These are phyloP conservation scores for Dispira parvispora DNA, from an alignment of 192 early-diverging fungal genomes.

Conservation along the genomic window DNA sequence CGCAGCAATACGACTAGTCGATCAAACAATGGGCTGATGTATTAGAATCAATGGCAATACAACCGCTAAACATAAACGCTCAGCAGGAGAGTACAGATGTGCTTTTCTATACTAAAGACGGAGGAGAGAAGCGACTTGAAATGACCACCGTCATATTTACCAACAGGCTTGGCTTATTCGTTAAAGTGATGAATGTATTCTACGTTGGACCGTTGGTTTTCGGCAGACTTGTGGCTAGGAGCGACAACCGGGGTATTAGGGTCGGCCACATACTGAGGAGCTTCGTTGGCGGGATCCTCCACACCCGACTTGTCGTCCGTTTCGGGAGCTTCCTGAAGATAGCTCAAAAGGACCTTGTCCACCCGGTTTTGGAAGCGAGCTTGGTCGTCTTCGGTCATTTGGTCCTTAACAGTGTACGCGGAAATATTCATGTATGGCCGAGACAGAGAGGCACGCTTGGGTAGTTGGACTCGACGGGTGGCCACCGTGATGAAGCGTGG, in stretches of 20 bases:
- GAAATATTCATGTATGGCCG: slow-evolving; percentile 8
- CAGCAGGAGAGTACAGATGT: no score
- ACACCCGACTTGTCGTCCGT: background rate
- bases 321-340: background rate
- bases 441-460: background rate
- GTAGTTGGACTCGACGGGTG: background rate
- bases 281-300: background rate
- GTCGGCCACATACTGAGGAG: background rate
- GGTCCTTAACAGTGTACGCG: background rate
- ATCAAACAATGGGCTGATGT: no score
- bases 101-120: no score
- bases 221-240: background rate
- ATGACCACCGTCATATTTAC: no score
- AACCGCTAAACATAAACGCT: no score
- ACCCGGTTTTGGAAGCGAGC: slow-evolving; percentile 10
- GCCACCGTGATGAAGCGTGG: background rate
- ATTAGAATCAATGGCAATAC: no score
- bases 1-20: no score
- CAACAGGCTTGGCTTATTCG: background rate
- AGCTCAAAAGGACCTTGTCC: slow-evolving; percentile 8
- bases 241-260: background rate
- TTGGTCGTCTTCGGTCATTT: background rate
- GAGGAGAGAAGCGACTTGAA: no score
- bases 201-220: background rate
- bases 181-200: background rate